Evolutionary conservation across 768 basidiomycete genomes (phyloP).

Genomic region (Kwoniella pini): DNA sequence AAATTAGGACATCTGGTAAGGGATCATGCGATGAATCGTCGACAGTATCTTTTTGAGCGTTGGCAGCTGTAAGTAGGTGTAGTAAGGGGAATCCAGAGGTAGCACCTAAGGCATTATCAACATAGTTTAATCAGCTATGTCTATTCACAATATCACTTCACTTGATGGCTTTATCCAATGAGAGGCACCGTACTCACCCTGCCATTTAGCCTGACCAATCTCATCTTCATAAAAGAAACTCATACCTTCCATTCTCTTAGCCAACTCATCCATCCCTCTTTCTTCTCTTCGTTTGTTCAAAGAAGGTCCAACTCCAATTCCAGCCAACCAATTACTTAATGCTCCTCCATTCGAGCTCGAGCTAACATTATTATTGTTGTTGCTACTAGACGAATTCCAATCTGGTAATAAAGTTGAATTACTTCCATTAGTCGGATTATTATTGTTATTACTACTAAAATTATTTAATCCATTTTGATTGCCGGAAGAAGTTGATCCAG

Average conservation of each 20-base stretch:
- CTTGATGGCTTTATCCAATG: too few species aligned
- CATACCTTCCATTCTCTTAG: conserved; percentile 53
- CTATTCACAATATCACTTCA: too few species aligned
- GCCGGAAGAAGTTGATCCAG: background rate
- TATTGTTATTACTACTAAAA: background rate
- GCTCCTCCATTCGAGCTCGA: background rate
- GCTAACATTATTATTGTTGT: conserved; percentile 6
- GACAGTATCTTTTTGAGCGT: conserved; percentile 15
- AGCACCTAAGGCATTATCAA: too few species aligned
- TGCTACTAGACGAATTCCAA: conserved; percentile 2
- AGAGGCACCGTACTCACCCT: conserved; percentile 39
- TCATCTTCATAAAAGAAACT: conserved; percentile 56
- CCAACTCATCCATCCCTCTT: conserved; percentile 45
- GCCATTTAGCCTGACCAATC: conserved; percentile 55
- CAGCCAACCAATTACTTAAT: conserved; percentile 17
- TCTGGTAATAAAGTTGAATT: conserved; percentile 11
- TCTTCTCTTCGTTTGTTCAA: conserved; percentile 26
- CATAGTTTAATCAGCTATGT: too few species aligned
- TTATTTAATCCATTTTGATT: background rate
- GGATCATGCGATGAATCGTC: background rate
- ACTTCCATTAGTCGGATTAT: background rate
- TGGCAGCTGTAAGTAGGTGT: conserved; percentile 63
- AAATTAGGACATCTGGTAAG: conserved; percentile 13
- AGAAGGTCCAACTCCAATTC: conserved; percentile 8
- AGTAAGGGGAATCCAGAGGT: conserved; percentile 87